Evolutionary conservation across 305 asterid species (phyloP).

Genomic region (Euphrasia arctica): DNA sequence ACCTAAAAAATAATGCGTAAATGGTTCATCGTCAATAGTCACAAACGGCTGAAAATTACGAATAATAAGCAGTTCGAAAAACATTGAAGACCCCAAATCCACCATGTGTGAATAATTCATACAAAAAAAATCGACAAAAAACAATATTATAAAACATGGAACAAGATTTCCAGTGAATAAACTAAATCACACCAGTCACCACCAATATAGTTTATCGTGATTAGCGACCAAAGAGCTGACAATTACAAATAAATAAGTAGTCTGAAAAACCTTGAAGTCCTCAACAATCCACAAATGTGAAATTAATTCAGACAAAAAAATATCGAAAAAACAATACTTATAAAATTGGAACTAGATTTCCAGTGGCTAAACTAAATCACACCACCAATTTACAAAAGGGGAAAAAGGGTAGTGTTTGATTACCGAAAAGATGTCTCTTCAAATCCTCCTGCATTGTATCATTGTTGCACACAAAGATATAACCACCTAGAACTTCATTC

Average conservation of each 20-base stretch:
- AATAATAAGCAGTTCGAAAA: slow-evolving; percentile 10
- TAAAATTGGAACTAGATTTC: neutral
- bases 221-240: slow-evolving; percentile 1
- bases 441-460: slow-evolving; percentile 98
- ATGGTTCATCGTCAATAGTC: neutral
- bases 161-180: too few relatives aligned
- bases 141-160: neutral
- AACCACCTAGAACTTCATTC: slow-evolving; percentile 94
- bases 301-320: neutral
- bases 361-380: neutral
- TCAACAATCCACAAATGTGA: neutral
- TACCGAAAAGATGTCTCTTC: slow-evolving; percentile 95
- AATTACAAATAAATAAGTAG: slow-evolving; percentile 13
- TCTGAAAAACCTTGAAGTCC: neutral
- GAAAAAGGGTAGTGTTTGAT: slow-evolving; percentile 15
- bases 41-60: slow-evolving; percentile 10
- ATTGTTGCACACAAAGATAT: slow-evolving; percentile 93
- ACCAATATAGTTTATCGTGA: neutral
- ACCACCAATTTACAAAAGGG: slow-evolving; percentile 2
- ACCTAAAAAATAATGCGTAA: slow-evolving; percentile 44
- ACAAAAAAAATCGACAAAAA: too few relatives aligned
- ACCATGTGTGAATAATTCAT: too few relatives aligned
- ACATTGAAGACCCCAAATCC: neutral
- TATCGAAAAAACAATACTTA: neutral
- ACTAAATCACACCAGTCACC: too few relatives aligned